phyloP scores from a whole-genome alignment of 2,329 filamentous ascomycete genomes.

The Microsporum audouinii region DNA sequence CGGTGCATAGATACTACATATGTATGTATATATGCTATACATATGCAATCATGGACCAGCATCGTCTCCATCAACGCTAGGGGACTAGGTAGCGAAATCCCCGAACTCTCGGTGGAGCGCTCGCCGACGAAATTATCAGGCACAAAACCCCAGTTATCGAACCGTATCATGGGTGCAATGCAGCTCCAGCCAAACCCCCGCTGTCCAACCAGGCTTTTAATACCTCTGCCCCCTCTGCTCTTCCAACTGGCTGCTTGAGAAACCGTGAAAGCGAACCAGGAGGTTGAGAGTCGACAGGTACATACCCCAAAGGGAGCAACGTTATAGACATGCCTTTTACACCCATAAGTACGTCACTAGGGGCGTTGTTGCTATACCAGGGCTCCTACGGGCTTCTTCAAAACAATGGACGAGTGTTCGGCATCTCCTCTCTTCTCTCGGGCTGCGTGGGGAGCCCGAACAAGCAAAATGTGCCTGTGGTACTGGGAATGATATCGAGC shows the following conservation, averaged over 20 bases:
- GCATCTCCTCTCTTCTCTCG: slow-evolving; percentile 39
- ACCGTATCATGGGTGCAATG: too few species aligned
- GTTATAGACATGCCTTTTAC: slow-evolving; percentile 30
- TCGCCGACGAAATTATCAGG: neutral
- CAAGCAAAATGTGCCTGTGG: slow-evolving; percentile 34
- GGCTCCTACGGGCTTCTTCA: slow-evolving; percentile 40
- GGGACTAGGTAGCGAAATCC: neutral
- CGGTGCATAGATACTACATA: too few species aligned
- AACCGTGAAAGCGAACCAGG: neutral
- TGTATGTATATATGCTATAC: neutral
- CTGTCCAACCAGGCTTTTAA: neutral
- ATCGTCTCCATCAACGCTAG: neutral
- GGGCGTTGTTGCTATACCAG: slow-evolving; percentile 41
- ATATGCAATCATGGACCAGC: neutral
- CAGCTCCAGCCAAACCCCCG: too few species aligned
- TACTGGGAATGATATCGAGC: slow-evolving; percentile 38
- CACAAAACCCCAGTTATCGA: neutral
- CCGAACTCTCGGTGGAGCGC: neutral
- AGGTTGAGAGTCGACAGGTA: neutral
- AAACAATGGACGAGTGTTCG: slow-evolving; percentile 42
- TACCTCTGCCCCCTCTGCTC: neutral
- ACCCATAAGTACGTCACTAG: slow-evolving; percentile 41
- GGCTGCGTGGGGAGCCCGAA: slow-evolving; percentile 32
- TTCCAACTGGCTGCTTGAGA: neutral
- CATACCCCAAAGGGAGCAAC: slow-evolving; percentile 16